Percentiles rank a stretch among this genome's conserved stretches.
Evolutionary conservation across 2,329 filamentous ascomycete species (phyloP).

Genomic region (Hymenoscyphus infarciens): DNA sequence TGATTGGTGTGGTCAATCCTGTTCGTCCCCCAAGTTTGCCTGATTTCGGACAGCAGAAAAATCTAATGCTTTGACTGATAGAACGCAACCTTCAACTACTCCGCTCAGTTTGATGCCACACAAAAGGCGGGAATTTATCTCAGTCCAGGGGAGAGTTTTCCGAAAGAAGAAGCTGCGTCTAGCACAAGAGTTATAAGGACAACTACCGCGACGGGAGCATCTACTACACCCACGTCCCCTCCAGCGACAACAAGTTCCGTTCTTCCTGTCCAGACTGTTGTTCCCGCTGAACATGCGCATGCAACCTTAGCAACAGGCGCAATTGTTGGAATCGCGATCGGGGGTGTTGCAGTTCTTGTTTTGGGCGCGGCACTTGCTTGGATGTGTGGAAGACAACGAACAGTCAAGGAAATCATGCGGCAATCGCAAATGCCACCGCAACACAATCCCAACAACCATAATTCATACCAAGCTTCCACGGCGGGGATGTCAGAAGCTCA

Average conservation of each 20-base stretch:
- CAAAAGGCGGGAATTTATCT: slow-evolving; percentile 49
- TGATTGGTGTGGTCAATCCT: slow-evolving; percentile 75
- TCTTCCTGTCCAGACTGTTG: slow-evolving; percentile 1
- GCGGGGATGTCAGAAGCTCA: slow-evolving; percentile 23
- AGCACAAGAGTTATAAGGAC: neutral
- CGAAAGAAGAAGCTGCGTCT: slow-evolving; percentile 39
- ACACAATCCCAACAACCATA: slow-evolving; percentile 12
- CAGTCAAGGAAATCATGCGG: slow-evolving; percentile 18
- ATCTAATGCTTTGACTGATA: slow-evolving; percentile 13
- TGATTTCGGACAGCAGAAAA: neutral
- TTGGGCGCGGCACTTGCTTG: slow-evolving; percentile 46
- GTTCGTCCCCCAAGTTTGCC: slow-evolving; percentile 38
- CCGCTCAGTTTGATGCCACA: slow-evolving; percentile 46
- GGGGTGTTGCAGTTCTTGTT: slow-evolving; percentile 40
- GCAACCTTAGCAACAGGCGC: slow-evolving; percentile 40
- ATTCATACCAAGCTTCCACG: slow-evolving; percentile 24
- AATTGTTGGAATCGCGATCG: slow-evolving; percentile 59
- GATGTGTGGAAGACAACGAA: slow-evolving; percentile 39
- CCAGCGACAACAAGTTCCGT: slow-evolving; percentile 6
- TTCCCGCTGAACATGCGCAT: slow-evolving; percentile 6
- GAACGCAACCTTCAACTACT: slow-evolving; percentile 48
- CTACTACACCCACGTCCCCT: slow-evolving; percentile 4
- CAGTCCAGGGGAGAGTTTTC: slow-evolving; percentile 53
- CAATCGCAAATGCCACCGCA: slow-evolving; percentile 11
- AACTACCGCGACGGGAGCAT: neutral